Conservation (phyloP, 305 asterid species). For the Striga hermonthica region DNA sequence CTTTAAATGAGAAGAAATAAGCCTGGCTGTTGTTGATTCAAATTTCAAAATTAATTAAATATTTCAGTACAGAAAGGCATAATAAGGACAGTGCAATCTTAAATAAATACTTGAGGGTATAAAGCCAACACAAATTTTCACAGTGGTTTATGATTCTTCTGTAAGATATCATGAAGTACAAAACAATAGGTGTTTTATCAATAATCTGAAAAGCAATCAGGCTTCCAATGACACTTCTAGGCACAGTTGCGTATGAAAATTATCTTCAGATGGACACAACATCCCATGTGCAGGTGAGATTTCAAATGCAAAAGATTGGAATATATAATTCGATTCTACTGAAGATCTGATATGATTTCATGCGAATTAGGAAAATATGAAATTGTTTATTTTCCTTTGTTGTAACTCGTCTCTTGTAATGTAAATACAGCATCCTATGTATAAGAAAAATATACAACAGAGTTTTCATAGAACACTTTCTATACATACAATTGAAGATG, state of each 20-base stretch:
- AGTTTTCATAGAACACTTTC: no score
- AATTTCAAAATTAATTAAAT: constrained; percentile 5
- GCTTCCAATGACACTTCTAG: not conserved
- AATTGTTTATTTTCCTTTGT: no score
- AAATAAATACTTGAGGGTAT: constrained; percentile 1
- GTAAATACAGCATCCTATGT: no score
- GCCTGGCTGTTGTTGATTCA: constrained; percentile 8
- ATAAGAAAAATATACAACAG: no score
- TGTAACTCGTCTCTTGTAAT: no score
- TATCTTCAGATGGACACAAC: not conserved
- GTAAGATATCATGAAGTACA: not conserved
- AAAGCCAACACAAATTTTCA: not conserved
- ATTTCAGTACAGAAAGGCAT: not conserved
- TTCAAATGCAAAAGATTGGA: not conserved
- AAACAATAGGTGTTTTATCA: not conserved
- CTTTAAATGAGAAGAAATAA: constrained; percentile 17
- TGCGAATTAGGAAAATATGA: no score
- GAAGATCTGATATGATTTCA: no score
- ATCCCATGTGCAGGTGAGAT: not conserved
- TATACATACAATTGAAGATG: not conserved
- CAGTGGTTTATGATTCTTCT: constrained; percentile 17
- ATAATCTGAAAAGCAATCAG: constrained; percentile 2
- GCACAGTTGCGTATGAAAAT: not conserved
- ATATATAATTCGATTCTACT: no score
- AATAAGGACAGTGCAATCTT: not conserved